Evolutionary conservation across 1,284 basidiomycete species (phyloP).

Genomic region (Xerocomus minutiporus): DNA sequence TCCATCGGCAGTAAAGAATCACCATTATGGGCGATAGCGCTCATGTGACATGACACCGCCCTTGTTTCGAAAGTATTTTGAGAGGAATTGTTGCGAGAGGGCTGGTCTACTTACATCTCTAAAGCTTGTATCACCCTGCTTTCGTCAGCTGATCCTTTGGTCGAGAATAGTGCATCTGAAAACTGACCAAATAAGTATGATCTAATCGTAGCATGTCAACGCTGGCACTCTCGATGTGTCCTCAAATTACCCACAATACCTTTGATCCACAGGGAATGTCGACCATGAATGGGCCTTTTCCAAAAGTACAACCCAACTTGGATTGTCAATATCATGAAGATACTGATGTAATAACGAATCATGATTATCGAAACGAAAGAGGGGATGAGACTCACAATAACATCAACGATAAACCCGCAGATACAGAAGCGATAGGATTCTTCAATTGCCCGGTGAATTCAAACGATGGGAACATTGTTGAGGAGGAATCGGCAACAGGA

Average conservation of each 20-base stretch:
- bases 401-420: constrained; percentile 13
- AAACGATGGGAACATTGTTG: constrained; percentile 4
- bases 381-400: constrained; percentile 7
- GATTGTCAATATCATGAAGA: constrained; percentile 21
- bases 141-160: constrained; percentile 1
- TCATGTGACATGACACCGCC: constrained; percentile 12
- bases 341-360: constrained; percentile 1
- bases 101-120: constrained; percentile 9
- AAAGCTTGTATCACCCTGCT: constrained; percentile 20
- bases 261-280: constrained; percentile 25
- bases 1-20: background rate
- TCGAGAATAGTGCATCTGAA: background rate
- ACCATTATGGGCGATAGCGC: constrained; percentile 7
- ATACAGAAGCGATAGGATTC: constrained; percentile 12
- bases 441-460: constrained; percentile 7
- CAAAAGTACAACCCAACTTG: constrained; percentile 24
- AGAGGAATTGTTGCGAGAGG: background rate
- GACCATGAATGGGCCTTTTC: constrained; percentile 12
- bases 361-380: background rate
- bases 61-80: constrained; percentile 6
- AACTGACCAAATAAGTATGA: constrained; percentile 21
- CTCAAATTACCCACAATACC: constrained; percentile 10
- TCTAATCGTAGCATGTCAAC: constrained; percentile 4
- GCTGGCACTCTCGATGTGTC: background rate
- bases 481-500: background rate